Conservation (phyloP, 768 basidiomycete species). For the Leucogyrophana mollusca region DNA sequence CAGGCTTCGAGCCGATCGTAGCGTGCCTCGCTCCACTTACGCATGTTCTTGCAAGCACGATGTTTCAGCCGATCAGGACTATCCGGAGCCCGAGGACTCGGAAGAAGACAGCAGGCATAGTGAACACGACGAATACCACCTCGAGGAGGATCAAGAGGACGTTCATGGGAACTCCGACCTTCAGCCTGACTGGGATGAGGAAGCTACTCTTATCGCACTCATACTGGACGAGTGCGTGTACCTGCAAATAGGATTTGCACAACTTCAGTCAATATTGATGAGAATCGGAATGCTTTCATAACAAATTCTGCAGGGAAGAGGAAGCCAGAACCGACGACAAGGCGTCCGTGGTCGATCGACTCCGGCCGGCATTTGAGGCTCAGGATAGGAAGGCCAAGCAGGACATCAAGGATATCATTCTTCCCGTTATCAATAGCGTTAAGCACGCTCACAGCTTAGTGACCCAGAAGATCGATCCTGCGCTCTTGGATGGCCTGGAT, state of each 20-base stretch:
- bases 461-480: constrained; percentile 30
- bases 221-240: constrained; percentile 23
- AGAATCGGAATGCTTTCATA: constrained; percentile 44
- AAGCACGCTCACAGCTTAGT: constrained; percentile 34
- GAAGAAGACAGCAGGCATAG: background rate
- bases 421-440: constrained; percentile 35
- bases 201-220: constrained; percentile 23
- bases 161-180: constrained; percentile 4
- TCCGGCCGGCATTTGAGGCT: constrained; percentile 36
- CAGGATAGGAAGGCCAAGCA: constrained; percentile 29
- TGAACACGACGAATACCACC: constrained; percentile 3
- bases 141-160: constrained; percentile 4
- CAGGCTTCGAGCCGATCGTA: too few species aligned
- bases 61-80: too few species aligned
- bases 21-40: too few species aligned
- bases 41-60: too few species aligned
- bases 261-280: constrained; percentile 15
- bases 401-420: constrained; percentile 29
- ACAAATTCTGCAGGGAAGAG: constrained; percentile 31
- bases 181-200: constrained; percentile 30
- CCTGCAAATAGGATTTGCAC: background rate
- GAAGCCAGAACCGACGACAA: constrained; percentile 40
- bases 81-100: background rate
- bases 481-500: constrained; percentile 40
- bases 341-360: constrained; percentile 44